Conservation (phyloP, 768 basidiomycete genomes). For the Mycena crocata region DNA sequence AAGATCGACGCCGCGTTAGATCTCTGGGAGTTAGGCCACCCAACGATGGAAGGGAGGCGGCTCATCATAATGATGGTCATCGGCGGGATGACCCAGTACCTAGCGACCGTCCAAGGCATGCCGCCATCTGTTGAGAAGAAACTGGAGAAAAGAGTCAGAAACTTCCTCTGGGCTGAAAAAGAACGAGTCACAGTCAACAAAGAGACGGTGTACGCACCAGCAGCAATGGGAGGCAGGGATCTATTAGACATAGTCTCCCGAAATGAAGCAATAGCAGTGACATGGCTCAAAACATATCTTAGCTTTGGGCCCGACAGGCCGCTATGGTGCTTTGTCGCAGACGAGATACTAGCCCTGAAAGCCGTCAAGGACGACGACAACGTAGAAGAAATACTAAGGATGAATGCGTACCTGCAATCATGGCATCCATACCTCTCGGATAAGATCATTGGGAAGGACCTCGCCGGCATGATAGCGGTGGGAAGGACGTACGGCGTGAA, state of each 20-base stretch:
- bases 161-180: too few relatives aligned
- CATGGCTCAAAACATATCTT: background rate
- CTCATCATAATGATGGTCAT: background rate
- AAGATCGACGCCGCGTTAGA: background rate
- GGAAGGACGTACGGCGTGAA: background rate
- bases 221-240: too few relatives aligned
- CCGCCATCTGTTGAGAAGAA: background rate
- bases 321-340: background rate
- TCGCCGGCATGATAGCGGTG: background rate
- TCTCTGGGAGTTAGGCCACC: background rate
- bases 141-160: background rate
- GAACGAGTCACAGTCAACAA: too few relatives aligned
- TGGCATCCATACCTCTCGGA: background rate
- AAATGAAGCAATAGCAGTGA: background rate
- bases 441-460: background rate
- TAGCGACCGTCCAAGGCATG: background rate
- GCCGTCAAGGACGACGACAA: background rate
- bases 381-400: background rate
- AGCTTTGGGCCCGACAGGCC: background rate
- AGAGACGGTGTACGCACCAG: too few relatives aligned
- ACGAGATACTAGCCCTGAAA: too few relatives aligned
- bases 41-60: background rate
- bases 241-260: background rate
- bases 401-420: background rate
- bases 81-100: background rate